Percentiles rank a stretch among this genome's conserved stretches.
Evolutionary conservation across 306 rosid genomes (phyloP).

Genomic region (Chamaecrista fasciculata): DNA sequence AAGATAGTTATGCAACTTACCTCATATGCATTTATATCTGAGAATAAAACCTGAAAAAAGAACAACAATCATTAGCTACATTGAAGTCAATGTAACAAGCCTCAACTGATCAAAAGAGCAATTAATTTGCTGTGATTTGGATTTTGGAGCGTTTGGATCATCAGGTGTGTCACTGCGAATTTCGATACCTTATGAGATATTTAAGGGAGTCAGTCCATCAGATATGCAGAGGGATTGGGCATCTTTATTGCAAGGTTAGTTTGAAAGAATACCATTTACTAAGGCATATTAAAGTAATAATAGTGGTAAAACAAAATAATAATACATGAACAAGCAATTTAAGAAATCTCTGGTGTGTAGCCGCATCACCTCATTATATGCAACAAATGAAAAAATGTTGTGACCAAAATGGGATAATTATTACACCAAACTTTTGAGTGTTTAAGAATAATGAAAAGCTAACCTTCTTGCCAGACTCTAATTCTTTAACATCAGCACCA

Average conservation of each 20-base stretch:
- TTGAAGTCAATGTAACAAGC: too few relatives aligned
- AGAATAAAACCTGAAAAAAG: slow-evolving; percentile 82
- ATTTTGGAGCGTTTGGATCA: too few relatives aligned
- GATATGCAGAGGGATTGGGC: background rate
- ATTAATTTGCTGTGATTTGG: background rate
- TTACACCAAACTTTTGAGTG: background rate
- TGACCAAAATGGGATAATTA: background rate
- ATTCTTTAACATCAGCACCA: slow-evolving; percentile 74
- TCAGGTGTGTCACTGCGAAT: background rate
- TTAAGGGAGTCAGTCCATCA: background rate
- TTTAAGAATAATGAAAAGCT: slow-evolving; percentile 18
- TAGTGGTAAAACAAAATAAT: background rate
- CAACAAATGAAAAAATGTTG: background rate
- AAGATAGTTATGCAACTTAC: slow-evolving; percentile 36
- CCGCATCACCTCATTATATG: background rate
- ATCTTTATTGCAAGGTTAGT: background rate
- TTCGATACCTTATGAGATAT: background rate
- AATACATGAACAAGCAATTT: too few relatives aligned
- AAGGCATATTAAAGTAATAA: background rate
- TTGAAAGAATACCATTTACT: background rate
- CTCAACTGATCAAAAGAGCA: too few relatives aligned
- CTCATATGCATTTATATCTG: slow-evolving; percentile 87
- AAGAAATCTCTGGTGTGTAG: background rate
- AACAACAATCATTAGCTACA: slow-evolving; percentile 3
- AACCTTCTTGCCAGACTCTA: slow-evolving; percentile 80